phyloP scores from a whole-genome alignment of 83 land plant genomes.

The Picea mariana region DNA sequence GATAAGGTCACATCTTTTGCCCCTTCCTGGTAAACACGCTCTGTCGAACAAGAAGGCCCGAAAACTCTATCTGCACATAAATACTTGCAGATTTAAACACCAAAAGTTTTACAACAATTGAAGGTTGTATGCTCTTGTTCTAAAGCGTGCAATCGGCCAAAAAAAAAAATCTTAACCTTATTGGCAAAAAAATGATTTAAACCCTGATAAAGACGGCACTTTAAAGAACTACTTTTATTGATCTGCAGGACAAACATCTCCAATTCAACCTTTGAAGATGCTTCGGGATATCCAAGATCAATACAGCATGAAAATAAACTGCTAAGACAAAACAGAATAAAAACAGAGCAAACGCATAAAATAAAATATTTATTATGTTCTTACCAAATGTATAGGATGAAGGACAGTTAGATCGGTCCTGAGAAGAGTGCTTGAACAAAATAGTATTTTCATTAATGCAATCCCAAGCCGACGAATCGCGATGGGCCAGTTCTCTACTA shows the following conservation, averaged over 20 bases:
- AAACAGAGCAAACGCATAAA: conserved; percentile 4
- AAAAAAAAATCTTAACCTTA: no score
- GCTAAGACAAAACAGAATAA: background rate
- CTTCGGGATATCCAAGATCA: background rate
- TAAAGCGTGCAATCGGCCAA: no score
- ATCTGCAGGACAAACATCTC: no score
- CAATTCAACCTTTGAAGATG: background rate
- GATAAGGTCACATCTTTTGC: conserved; percentile 94
- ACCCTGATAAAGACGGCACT: no score
- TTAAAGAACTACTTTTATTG: no score
- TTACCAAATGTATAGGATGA: conserved; percentile 80
- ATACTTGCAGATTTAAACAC: background rate
- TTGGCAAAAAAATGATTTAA: no score
- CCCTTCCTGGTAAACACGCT: conserved; percentile 86
- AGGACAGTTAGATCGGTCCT: conserved; percentile 63
- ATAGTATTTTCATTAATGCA: conserved; percentile 72
- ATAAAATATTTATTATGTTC: background rate
- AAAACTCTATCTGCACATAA: conserved; percentile 77
- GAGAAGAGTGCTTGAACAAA: conserved; percentile 48
- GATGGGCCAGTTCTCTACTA: conserved; percentile 54
- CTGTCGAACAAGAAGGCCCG: conserved; percentile 76
- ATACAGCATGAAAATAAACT: background rate
- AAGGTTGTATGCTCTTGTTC: no score
- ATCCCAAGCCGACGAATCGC: conserved; percentile 83
- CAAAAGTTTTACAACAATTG: no score